Base-by-base conservation (phyloP, 169 alveolate species). In the Plasmodium malariae region DNA sequence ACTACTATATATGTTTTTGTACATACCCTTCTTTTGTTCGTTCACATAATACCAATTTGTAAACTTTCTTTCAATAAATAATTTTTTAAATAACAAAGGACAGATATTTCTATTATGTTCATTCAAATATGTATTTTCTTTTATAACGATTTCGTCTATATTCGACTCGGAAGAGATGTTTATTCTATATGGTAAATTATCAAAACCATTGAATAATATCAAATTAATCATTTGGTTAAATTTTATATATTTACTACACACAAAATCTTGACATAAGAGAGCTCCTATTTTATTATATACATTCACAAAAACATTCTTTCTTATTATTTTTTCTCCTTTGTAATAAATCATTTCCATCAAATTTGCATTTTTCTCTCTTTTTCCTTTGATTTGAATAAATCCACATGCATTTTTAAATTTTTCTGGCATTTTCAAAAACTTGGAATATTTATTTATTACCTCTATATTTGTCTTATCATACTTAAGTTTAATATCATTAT, bases 201-300 rank as follows among this genome's bases (percentile, higher is more conserved):
- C n/a, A 49, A 80, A 80, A 28, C 90, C 90, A 21, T 80, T 68
- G 51, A 65, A 80, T 30, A 80, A n/a, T 19, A 80, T 45, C 12
- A 80, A 28, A 43, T 80, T 28, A 7, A n/a, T 30, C 7, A 51
- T 32, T 26, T 80, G 65, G 0, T 59, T 60, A 67, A 65, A 68
- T 12, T 80, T 80, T 4, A 80, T 37, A 51, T 34, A 80, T 80
- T 80, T 80, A 17, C 90, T 80, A 51, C 90, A 80, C 40, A 78
- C 90, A 80, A 67, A 80, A 34, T 80, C 90, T 55, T 65, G 73
- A 34, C 90, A 80, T 7, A 80, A 51, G 21, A 80, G 49, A 57
- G 43, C 83, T 65, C 43, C 43, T 14, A 80, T 34, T 67, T 80
- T 80, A 17, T 80, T 65, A 67, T 65, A 80, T 28, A 65, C 30